Base-by-base conservation (phyloP, 225 moss, liverwort and hornwort species). In the Takakia lepidozioides region DNA sequence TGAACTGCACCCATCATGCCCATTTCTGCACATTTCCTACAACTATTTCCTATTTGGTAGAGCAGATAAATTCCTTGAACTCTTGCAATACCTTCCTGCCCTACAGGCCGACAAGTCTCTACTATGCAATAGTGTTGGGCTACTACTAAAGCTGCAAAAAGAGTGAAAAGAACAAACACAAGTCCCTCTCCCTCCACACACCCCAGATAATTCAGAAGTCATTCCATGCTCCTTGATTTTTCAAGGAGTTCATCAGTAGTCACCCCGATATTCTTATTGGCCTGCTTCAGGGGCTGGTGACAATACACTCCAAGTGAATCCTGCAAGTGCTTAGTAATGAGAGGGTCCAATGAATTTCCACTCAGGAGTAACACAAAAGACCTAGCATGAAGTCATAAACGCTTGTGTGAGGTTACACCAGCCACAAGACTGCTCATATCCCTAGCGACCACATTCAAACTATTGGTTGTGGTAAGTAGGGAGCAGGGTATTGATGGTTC, bases 221-320 rank as follows among this genome's bases (percentile, higher is more conserved):
- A n/a, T n/a, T n/a, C n/a, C n/a, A n/a, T n/a, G n/a, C n/a, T n/a
- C n/a, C n/a, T n/a, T 32, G 32, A 59, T 32, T n/a, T 46, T 54
- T 73, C 78, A 47, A 76, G 70, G 59, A 69, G 69, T 53, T 73
- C 78, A 36, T 78, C 73, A 37, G 78, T 76, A 37, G 76, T 72
- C 55, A 49, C 52, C 34, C 81, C 76, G 32, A 81, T 72, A 16
- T 61, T 65, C 10, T 60, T 46, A 22, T 76, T 81, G 32, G 81
- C 81, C 51, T 51, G 61, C 10, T 26, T 69, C 37, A 81, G 43
- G 27, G 76, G 72, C 61, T 68, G 61, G 56, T 81, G 72, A 51
- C 56, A 66, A 54, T 72, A 76, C 46, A 60, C 72, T 32, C 56
- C 76, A 53, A 59, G 51, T 38, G n/a, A 58, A 63, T 81, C 81